Conservation (phyloP, 2,329 filamentous ascomycete genomes). For the Akanthomyces lecanii region DNA sequence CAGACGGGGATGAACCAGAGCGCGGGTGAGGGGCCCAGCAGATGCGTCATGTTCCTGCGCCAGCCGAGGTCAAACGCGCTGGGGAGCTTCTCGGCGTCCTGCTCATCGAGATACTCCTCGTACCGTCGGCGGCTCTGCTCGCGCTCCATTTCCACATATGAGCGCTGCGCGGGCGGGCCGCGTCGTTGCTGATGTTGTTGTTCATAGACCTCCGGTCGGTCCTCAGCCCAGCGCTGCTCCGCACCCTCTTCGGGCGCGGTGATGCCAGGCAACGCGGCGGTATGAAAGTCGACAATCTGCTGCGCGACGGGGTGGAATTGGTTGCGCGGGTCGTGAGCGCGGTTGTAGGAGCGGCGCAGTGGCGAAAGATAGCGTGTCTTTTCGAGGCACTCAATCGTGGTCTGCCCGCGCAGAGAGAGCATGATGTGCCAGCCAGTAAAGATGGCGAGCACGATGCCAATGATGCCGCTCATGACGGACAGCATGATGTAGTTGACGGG, state of each 20-base stretch:
- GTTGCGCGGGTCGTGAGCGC: conserved; percentile 51
- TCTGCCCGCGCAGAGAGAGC: conserved; percentile 73
- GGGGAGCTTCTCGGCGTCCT: conserved; percentile 81
- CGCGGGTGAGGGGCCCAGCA: conserved; percentile 70
- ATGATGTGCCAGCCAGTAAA: conserved; percentile 92
- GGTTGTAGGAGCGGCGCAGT: conserved; percentile 64
- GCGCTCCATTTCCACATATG: conserved; percentile 54
- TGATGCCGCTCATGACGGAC: conserved; percentile 82
- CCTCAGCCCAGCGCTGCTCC: conserved; percentile 36
- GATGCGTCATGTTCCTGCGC: conserved; percentile 70
- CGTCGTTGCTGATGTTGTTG: conserved; percentile 15
- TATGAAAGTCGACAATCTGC: conserved; percentile 75
- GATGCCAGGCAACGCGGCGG: conserved; percentile 74
- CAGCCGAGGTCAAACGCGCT: conserved; percentile 91
- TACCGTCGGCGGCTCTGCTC: conserved; percentile 52
- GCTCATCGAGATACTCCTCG: conserved; percentile 78
- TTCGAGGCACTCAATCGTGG: conserved; percentile 93
- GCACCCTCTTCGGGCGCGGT: conserved; percentile 81
- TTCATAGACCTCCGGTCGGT: conserved; percentile 19
- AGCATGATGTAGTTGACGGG: conserved; percentile 90
- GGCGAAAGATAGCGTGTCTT: conserved; percentile 91
- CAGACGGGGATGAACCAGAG: conserved; percentile 78
- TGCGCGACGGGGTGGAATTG: conserved; percentile 55
- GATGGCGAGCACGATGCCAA: conserved; percentile 79
- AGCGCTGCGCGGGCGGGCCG: conserved; percentile 40